These are phyloP conservation scores for Verticillium isaacii DNA, from an alignment of 2,329 filamentous ascomycete genomes.

Conservation along the genomic window DNA sequence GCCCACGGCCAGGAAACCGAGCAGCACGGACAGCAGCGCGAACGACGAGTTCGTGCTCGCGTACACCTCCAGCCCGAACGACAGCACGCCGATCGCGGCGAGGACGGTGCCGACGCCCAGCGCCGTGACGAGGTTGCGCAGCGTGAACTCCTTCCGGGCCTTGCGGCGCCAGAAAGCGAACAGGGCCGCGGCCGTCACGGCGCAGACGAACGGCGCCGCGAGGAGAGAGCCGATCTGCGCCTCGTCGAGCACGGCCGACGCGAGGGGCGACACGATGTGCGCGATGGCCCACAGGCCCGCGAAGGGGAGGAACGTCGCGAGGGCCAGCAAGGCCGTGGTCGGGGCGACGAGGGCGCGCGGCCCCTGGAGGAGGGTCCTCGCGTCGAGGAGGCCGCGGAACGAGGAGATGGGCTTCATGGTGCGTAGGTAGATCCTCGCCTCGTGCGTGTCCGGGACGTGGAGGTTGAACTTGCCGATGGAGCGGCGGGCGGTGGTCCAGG, in stretches of 20 bases:
- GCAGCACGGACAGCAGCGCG: conserved; percentile 36
- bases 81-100: conserved; percentile 34
- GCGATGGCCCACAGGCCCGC: conserved; percentile 42
- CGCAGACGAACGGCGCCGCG: conserved; percentile 37
- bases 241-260: conserved; percentile 32
- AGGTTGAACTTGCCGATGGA: conserved; percentile 7
- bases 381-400: conserved; percentile 26
- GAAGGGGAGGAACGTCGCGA: conserved; percentile 39
- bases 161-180: conserved; percentile 25
- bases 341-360: conserved; percentile 45
- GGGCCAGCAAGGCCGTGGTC: conserved; percentile 40
- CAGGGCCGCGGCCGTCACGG: conserved; percentile 23
- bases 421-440: conserved; percentile 29
- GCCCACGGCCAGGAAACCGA: conserved; percentile 42
- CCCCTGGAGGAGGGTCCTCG: conserved; percentile 33
- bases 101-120: conserved; percentile 32
- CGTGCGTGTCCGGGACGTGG: conserved; percentile 23
- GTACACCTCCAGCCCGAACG: conserved; percentile 38
- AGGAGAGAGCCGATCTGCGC: conserved; percentile 39
- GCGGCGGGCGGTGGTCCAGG: conserved; percentile 19
- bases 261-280: conserved; percentile 40
- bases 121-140: conserved; percentile 23
- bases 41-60: conserved; percentile 29
- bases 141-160: conserved; percentile 20
- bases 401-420: conserved; percentile 30